Base-by-base conservation (phyloP, 805 yeast species). In the Metschnikowia hibisci region DNA sequence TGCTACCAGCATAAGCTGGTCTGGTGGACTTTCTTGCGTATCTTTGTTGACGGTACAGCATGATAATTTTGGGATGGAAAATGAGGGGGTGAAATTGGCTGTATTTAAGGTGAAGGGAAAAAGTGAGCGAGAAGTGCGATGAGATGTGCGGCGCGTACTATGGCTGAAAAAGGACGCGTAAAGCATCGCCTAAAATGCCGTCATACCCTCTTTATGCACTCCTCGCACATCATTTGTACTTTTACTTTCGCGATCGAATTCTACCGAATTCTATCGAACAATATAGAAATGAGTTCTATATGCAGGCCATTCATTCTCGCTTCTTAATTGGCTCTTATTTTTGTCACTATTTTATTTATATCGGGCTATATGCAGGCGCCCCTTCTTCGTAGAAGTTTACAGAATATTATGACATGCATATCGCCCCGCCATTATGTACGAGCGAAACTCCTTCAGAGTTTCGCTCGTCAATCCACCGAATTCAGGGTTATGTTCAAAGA, bases 1-100 rank as follows among this genome's bases (percentile, higher is more conserved):
- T 10, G 23, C 7, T 4, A 15, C 22, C 22, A 6, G 14, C 35
- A 27, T 39, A 26, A 13, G 44, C 30, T 41, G 51, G 38, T 49
- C 56, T 52, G 44, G 29, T 34, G 8, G 56, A 44, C 39, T 62
- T 62, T 45, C 60, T 62, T 41, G 44, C 46, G 53, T 60, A 60
- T 50, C 56, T 56, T 47, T 56, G 50, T 38, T 49, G 44, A 36
- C 41, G 40, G 46, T 43, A 51, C 28, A 51, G 42, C 55, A 50
- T 52, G 38, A 16, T 37, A n/a, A 23, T 26, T 10, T 22, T 13
- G 25, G 27, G 23, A 20, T 20, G 23, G 8, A 2, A 14, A 22
- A 26, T 4, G 16, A 14, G 31, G 34, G 31, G 23, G 42, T 41
- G 45, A 13, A 23, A 25, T 6, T 37, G 27, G 25, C 43, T 12